Evolutionary conservation across 768 basidiomycete species (phyloP).

Genomic region (Chalciporus pseudorubinellus): DNA sequence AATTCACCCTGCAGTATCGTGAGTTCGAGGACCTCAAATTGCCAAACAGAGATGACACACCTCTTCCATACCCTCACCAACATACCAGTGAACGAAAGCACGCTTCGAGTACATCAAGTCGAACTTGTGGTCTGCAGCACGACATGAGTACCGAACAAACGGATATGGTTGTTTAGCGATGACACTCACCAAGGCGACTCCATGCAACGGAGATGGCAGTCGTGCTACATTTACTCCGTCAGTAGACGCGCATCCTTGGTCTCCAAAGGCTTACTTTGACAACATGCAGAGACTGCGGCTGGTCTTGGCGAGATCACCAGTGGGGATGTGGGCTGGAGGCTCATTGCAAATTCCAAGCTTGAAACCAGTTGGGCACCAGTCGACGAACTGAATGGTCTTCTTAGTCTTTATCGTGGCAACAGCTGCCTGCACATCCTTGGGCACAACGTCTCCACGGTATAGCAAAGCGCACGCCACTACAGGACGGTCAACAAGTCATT

Average conservation of each 20-base stretch:
- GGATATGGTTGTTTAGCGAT: not conserved
- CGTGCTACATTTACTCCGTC: constrained; percentile 48
- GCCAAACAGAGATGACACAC: constrained; percentile 27
- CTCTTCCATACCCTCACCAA: constrained; percentile 99
- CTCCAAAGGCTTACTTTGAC: constrained; percentile 58
- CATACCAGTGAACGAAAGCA: constrained; percentile 92
- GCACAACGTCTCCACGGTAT: constrained; percentile 95
- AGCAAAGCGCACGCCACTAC: constrained; percentile 88
- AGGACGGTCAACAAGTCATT: constrained; percentile 13
- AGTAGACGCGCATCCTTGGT: not conserved
- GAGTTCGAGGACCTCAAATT: constrained; percentile 5
- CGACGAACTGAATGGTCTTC: constrained; percentile 96
- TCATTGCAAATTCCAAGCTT: constrained; percentile 99
- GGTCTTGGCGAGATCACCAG: constrained; percentile 93
- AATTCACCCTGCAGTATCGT: constrained; percentile 74
- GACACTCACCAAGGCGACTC: constrained; percentile 70
- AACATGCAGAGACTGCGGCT: constrained; percentile 97
- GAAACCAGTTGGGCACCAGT: constrained; percentile 98
- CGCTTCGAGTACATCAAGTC: constrained; percentile 97
- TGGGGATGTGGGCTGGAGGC: constrained; percentile 86
- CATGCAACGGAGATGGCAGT: constrained; percentile 94
- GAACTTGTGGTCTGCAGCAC: constrained; percentile 83
- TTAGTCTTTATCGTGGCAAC: constrained; percentile 96
- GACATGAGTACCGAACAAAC: constrained; percentile 6
- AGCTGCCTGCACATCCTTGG: constrained; percentile 93